Base-by-base conservation (phyloP, 805 yeast genomes). In the Lipomyces sp. region DNA sequence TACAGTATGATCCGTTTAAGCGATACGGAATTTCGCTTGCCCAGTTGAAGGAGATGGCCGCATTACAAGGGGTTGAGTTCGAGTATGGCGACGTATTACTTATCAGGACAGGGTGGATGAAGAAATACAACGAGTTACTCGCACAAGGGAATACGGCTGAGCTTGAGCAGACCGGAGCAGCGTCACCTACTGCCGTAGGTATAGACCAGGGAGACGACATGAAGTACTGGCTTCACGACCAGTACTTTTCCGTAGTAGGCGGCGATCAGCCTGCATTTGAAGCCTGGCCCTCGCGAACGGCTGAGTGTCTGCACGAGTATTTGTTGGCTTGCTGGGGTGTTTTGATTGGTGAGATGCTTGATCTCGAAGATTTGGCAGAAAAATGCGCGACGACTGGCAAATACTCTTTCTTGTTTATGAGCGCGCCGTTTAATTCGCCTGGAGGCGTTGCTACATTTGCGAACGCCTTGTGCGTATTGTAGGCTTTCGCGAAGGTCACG, bases 381-480 rank as follows among this genome's bases (percentile, higher is more conserved):
- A 45, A 71, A 15, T 77, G 80, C 66, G 59, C 72, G 54, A 64
- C 63, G 50, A 67, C 64, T 35, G 69, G 70, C 29, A 69, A 77
- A 56, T 77, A 72, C 64, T 64, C 75, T 5, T 78, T 77, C 72
- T 71, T 77, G 70, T 71, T 77, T 57, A 71, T 77, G 11, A 69
- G 74, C 35, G 78, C 76, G 15, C 80, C 80, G 30, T 69, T 76
- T 62, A 77, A 78, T 55, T 73, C 75, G 6, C 72, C 73, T 4
- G 79, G 80, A 13, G 80, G 80, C 33, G 78, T 78, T 2, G 75
- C 80, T 15, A 72, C 79, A 11, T 70, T 77, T 7, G 78, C 80
- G 1, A 83, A 85, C 71, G 84, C 87, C 1, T 83, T 84, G 10
- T 85, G 83, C 24, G 71, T 75, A 32, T 65, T 75, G 53, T 75